phyloP scores from a whole-genome alignment of 768 basidiomycete genomes.

The Pisolithus tinctorius region DNA sequence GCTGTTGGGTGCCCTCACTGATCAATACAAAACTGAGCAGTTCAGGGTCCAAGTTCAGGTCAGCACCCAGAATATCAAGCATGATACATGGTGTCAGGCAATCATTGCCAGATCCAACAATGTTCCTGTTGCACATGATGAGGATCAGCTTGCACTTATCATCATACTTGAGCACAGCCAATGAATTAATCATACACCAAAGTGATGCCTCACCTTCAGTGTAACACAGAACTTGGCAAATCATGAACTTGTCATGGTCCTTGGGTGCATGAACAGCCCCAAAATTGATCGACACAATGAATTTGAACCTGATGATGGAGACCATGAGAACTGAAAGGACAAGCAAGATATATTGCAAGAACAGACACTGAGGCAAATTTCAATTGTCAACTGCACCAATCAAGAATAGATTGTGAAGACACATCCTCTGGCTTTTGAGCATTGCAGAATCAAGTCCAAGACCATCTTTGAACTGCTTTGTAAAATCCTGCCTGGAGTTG shows the following conservation, averaged over 20 bases:
- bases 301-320: conserved; percentile 92
- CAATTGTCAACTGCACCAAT: conserved; percentile 91
- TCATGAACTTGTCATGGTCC: conserved; percentile 94
- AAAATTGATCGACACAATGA: conserved; percentile 86
- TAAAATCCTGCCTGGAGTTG: conserved; percentile 72
- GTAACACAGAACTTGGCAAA: conserved; percentile 98
- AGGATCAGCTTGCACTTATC: conserved; percentile 95
- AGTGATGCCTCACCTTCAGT: conserved; percentile 90
- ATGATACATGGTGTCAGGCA: conserved; percentile 94
- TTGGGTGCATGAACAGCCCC: conserved; percentile 75
- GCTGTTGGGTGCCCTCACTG: conserved; percentile 91
- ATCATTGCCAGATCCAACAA: conserved; percentile 95
- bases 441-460: conserved; percentile 55
- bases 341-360: conserved; percentile 87
- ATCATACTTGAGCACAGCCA: conserved; percentile 93
- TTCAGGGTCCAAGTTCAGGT: conserved; percentile 89
- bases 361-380: conserved; percentile 84
- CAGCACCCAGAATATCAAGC: conserved; percentile 91
- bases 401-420: conserved; percentile 88
- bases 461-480: conserved; percentile 53
- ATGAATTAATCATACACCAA: conserved; percentile 83
- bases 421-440: conserved; percentile 71
- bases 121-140: conserved; percentile 96
- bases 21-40: conserved; percentile 91
- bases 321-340: conserved; percentile 90